phyloP scores from a whole-genome alignment of 805 yeast species.

The Lipomyces yamanashiensis region DNA sequence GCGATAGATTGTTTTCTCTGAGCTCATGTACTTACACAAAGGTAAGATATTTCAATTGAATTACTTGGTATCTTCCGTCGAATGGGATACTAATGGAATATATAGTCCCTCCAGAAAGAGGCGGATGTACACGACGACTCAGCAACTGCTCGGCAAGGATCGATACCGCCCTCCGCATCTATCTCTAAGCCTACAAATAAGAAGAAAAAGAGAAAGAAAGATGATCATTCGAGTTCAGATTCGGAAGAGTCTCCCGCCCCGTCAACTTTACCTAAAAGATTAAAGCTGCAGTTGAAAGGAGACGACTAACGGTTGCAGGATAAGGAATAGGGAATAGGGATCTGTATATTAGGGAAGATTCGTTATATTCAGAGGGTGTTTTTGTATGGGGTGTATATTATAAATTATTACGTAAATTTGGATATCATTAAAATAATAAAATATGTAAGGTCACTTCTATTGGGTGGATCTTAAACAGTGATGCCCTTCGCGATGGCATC shows the following conservation, averaged over 20 bases:
- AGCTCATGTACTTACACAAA: constrained; percentile 37
- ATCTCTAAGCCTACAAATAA: constrained; percentile 17
- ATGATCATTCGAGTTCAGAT: constrained; percentile 29
- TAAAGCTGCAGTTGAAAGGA: constrained; percentile 29
- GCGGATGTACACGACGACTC: constrained; percentile 12
- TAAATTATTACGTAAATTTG: background rate
- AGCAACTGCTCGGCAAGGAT: background rate
- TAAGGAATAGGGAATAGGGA: background rate
- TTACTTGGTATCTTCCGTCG: background rate
- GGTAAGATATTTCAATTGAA: constrained; percentile 10
- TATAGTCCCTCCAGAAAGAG: constrained; percentile 31
- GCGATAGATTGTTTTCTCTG: constrained; percentile 36
- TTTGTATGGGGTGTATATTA: background rate
- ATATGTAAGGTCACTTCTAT: background rate
- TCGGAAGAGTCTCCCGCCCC: constrained; percentile 6
- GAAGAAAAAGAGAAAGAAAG: constrained; percentile 33
- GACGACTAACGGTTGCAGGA: constrained; percentile 13
- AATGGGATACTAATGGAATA: background rate
- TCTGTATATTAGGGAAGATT: background rate
- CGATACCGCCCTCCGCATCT: constrained; percentile 1
- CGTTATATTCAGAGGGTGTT: background rate
- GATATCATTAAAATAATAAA: background rate
- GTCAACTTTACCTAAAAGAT: constrained; percentile 24
- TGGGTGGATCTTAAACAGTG: too few relatives aligned
- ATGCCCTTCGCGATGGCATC: constrained; percentile 71